Percentiles rank a stretch among this genome's conserved stretches.
Evolutionary conservation across 257 asterid species (phyloP).

Genomic region (Ehretia macrophylla): DNA sequence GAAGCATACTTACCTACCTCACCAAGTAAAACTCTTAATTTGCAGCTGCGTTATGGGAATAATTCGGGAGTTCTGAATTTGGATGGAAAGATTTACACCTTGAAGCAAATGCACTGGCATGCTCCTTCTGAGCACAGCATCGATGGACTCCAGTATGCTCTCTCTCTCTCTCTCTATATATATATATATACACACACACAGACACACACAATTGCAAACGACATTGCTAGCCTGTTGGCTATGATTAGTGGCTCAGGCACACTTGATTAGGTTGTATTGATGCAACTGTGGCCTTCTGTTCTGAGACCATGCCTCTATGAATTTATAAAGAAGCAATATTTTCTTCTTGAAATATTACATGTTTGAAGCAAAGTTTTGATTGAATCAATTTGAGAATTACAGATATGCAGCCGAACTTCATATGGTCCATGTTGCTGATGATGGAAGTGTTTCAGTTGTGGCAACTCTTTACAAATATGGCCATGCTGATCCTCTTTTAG

Average conservation of each 20-base stretch:
- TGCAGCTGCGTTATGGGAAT: constrained; percentile 70
- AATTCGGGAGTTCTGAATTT: constrained; percentile 44
- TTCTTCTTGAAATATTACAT: no score
- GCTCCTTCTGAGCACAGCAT: constrained; percentile 80
- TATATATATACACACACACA: no score
- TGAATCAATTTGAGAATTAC: background rate
- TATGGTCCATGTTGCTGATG: constrained; percentile 56
- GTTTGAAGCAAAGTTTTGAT: no score
- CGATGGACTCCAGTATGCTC: constrained; percentile 53
- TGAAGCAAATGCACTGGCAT: constrained; percentile 93
- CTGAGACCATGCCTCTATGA: no score
- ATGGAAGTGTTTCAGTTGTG: constrained; percentile 46
- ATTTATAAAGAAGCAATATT: no score
- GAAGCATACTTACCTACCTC: no score
- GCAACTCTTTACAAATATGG: constrained; percentile 50
- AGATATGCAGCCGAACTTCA: constrained; percentile 84
- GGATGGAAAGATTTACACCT: constrained; percentile 39
- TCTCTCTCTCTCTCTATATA: background rate
- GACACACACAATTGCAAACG: no score
- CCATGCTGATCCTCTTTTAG: constrained; percentile 62
- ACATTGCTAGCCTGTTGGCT: no score
- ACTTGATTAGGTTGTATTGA: no score
- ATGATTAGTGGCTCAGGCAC: no score
- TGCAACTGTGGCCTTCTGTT: background rate
- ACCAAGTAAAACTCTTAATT: background rate